Conservation (phyloP, 495 filamentous ascomycete genomes). For the Podospora anserina region DNA sequence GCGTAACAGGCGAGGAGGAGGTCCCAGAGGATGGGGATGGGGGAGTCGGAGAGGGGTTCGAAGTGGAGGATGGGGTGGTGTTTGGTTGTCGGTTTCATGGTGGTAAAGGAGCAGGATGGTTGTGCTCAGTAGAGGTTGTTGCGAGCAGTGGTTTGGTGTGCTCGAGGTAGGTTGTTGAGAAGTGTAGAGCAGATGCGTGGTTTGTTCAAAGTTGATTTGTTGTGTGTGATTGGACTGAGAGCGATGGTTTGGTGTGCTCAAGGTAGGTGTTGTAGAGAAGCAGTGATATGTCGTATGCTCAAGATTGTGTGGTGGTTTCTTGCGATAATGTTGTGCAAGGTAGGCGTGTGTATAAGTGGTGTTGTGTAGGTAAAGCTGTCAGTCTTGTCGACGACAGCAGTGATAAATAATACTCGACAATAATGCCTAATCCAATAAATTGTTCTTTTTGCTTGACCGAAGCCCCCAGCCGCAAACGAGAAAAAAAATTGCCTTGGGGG, state of each 20-base stretch:
- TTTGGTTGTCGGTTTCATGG: slow-evolving; percentile 9
- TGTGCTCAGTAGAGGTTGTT: slow-evolving; percentile 2
- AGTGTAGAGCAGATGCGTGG: background rate
- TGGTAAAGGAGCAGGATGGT: background rate
- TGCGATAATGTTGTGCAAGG: background rate
- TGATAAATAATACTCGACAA: background rate
- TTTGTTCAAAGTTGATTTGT: background rate
- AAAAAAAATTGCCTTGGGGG: background rate
- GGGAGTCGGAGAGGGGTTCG: slow-evolving; percentile 26
- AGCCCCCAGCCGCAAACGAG: background rate
- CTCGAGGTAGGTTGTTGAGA: background rate
- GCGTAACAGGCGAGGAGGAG: slow-evolving; percentile 34
- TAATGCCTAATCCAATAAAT: background rate
- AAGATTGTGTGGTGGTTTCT: no score
- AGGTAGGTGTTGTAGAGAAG: background rate
- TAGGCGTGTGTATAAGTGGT: background rate
- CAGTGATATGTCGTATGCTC: no score
- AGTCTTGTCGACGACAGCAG: background rate
- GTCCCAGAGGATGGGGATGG: slow-evolving; percentile 38
- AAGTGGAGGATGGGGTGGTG: slow-evolving; percentile 21
- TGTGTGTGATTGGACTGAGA: background rate
- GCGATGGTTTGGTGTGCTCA: background rate
- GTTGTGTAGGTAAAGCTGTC: background rate
- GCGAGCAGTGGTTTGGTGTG: background rate
- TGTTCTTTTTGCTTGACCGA: background rate